phyloP scores from a whole-genome alignment of 2,329 filamentous ascomycete species.

The Elsinoe arachidis region DNA sequence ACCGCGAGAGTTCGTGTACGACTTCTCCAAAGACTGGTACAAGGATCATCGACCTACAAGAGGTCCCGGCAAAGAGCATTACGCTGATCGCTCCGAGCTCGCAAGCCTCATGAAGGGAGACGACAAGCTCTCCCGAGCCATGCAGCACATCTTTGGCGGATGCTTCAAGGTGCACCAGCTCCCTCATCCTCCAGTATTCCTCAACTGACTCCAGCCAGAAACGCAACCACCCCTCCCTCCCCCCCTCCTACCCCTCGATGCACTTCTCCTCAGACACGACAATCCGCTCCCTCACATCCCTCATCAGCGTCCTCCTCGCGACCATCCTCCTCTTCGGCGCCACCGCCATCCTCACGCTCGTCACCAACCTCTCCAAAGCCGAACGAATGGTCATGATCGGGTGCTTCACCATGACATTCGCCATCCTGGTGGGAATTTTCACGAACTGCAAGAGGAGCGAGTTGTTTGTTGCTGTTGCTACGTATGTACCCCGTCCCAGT shows the following conservation, averaged over 20 bases:
- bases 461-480: not conserved
- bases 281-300: not conserved
- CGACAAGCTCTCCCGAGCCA: not conserved
- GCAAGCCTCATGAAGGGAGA: not conserved
- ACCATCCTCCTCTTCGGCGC: not conserved
- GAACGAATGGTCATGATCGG: constrained; percentile 2
- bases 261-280: not conserved
- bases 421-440: not conserved
- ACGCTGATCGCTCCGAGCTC: not conserved
- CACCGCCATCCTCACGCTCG: not conserved
- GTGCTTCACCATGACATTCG: not conserved
- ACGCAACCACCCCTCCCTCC: too few species aligned
- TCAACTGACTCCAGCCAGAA: too few species aligned
- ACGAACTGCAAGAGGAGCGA: constrained; percentile 4
- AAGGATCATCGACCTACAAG: not conserved
- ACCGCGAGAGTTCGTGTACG: too few species aligned
- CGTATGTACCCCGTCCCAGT: not conserved
- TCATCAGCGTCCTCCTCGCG: not conserved
- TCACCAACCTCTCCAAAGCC: not conserved
- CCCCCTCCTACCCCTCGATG: too few species aligned
- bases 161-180: not conserved
- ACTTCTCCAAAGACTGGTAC: too few species aligned
- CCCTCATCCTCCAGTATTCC: too few species aligned
- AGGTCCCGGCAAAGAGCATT: not conserved
- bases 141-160: not conserved